Conservation (phyloP, 116 monocot genomes). For the Cymodocea nodosa region DNA sequence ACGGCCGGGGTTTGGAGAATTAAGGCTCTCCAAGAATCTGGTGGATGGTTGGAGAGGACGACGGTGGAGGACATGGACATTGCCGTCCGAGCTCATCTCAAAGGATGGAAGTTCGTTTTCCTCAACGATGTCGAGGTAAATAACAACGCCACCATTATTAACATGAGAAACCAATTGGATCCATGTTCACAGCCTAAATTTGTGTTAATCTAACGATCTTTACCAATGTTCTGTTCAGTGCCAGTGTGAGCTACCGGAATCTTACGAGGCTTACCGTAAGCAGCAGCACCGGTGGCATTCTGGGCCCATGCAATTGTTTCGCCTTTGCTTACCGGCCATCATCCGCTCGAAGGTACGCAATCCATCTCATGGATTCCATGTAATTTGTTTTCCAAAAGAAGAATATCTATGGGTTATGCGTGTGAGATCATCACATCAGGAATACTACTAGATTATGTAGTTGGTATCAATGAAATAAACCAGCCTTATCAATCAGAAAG, state of each 20-base stretch:
- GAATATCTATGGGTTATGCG: too few relatives aligned
- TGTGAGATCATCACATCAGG: too few relatives aligned
- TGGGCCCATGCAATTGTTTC: slow-evolving; percentile 89
- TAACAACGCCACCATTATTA: background rate
- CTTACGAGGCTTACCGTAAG: slow-evolving; percentile 87
- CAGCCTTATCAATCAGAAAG: too few relatives aligned
- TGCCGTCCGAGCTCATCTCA: slow-evolving; percentile 74
- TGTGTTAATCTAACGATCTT: background rate
- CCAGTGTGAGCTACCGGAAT: slow-evolving; percentile 81
- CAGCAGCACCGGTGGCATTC: slow-evolving; percentile 97
- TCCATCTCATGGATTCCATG: too few relatives aligned
- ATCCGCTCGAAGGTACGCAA: slow-evolving; percentile 55
- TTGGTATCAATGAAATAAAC: too few relatives aligned
- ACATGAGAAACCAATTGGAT: background rate
- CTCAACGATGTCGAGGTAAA: slow-evolving; percentile 94
- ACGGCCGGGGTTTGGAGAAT: slow-evolving; percentile 97
- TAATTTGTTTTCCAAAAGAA: too few relatives aligned
- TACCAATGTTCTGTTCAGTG: slow-evolving; percentile 24
- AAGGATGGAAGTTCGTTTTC: slow-evolving; percentile 88
- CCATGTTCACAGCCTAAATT: background rate
- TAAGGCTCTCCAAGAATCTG: slow-evolving; percentile 83
- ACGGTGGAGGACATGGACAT: slow-evolving; percentile 89
- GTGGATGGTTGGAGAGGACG: slow-evolving; percentile 90
- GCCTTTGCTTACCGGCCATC: slow-evolving; percentile 68
- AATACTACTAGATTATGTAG: too few relatives aligned